Base-by-base conservation (phyloP, 2,329 filamentous ascomycete species). In the Corynespora cassiicola region DNA sequence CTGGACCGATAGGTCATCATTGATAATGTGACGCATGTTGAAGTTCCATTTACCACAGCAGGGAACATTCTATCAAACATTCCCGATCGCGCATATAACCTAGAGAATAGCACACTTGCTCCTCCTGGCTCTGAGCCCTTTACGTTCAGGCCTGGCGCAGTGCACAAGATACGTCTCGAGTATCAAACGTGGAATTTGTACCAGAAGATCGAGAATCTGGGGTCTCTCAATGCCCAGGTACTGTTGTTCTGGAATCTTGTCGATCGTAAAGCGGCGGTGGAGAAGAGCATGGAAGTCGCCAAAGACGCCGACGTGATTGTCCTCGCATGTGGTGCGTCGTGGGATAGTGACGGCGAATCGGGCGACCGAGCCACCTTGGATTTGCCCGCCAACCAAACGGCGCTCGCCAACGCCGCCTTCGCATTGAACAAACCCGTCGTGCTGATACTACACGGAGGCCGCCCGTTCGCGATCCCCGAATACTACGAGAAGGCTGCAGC, bases 201-300 rank as follows among this genome's bases (percentile, higher is more conserved):
- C 45, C 67, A 68, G 38, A 70, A 68, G 31, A 57, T 60, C 17
- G 71, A 65, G 28, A 74, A 73, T 32, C 53, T 65, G 1, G 63
- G 64, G 24, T 70, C 69, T 0, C 47, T 75, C 1, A 75, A 75
- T 35, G 67, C 71, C 1, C 67, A 74, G 42, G 54, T 75, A 2
- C 42, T 71, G 7, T 49, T 75, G 0, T 75, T 74, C 49, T 75
- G 73, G 73, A 75, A 75, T 48, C 61, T 75, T 11, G 69, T 74
- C 19, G 68, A 68, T 51, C 59, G 63, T 6, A 52, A 60, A 2
- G 45, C 61, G 3, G 51, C 58, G 7, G 33, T 60, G 10, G 34
- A 45, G n/a, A 53, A 73, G 43, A 71, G 71, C 12, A 58, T 68
- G 2, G 39, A 57, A 4, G 23, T 71, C 11, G 69, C 72, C 3